These are phyloP conservation scores for Colletotrichum liriopes DNA, from an alignment of 2,329 filamentous ascomycete genomes.

Conservation along the genomic window DNA sequence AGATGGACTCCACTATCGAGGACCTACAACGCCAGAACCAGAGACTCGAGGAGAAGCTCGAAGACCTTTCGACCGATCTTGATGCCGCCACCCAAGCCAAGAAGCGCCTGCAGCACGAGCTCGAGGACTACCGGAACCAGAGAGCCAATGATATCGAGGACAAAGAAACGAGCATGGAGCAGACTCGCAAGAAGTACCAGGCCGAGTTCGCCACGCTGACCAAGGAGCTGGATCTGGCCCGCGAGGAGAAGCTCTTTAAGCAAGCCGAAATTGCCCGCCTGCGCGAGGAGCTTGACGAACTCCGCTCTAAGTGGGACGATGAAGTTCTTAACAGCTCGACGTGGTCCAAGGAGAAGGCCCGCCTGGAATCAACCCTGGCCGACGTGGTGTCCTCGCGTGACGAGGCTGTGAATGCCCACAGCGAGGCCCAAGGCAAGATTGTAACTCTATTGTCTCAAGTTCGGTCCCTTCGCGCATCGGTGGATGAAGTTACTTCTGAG, in stretches of 20 bases:
- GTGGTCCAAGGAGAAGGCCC: constrained; percentile 97
- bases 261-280: constrained; percentile 89
- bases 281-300: constrained; percentile 95
- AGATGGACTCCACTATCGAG: constrained; percentile 89
- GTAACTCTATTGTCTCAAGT: constrained; percentile 93
- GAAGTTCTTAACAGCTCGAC: constrained; percentile 98
- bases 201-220: constrained; percentile 90
- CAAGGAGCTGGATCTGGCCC: constrained; percentile 92
- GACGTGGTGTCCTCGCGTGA: constrained; percentile 93
- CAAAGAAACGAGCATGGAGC: constrained; percentile 95
- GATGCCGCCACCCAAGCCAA: constrained; percentile 89
- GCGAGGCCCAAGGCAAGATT: constrained; percentile 94
- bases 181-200: constrained; percentile 98
- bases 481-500: constrained; percentile 90
- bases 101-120: constrained; percentile 94
- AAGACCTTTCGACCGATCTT: constrained; percentile 92
- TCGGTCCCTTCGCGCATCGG: constrained; percentile 83
- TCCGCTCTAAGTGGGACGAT: constrained; percentile 97
- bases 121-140: constrained; percentile 97
- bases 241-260: constrained; percentile 89
- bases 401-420: constrained; percentile 93
- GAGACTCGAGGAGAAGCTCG: constrained; percentile 89
- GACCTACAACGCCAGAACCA: constrained; percentile 93
- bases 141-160: constrained; percentile 97
- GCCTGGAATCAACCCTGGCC: constrained; percentile 89